These are phyloP conservation scores for Colletotrichum viniferum DNA, from an alignment of 2,329 filamentous ascomycete species.

Conservation along the genomic window DNA sequence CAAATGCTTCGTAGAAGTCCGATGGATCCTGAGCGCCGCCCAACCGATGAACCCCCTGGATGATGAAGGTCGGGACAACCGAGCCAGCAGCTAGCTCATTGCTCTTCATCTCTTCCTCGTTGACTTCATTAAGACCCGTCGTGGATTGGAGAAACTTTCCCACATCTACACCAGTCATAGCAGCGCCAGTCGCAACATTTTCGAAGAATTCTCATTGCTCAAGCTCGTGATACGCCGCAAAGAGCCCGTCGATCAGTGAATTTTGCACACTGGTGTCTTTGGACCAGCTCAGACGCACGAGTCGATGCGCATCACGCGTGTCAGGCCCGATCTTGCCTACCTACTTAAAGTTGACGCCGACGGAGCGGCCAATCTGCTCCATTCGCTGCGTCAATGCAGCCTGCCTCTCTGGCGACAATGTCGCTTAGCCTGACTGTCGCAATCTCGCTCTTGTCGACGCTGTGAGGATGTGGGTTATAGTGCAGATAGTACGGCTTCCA, in stretches of 20 bases:
- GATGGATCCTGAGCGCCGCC: slow-evolving; percentile 17
- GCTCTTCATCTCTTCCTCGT: slow-evolving; percentile 17
- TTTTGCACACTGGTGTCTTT: slow-evolving; percentile 20
- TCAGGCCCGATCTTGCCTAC: slow-evolving; percentile 35
- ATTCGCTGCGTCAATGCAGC: slow-evolving; percentile 29
- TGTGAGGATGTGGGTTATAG: slow-evolving; percentile 25
- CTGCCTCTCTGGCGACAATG: slow-evolving; percentile 30
- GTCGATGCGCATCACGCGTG: slow-evolving; percentile 37
- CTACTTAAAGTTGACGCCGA: slow-evolving; percentile 37
- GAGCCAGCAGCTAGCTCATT: not conserved
- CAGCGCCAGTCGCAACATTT: slow-evolving; percentile 12
- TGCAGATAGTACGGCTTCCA: slow-evolving; percentile 43
- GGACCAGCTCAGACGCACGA: slow-evolving; percentile 29
- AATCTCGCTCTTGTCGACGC: slow-evolving; percentile 26
- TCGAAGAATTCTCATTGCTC: slow-evolving; percentile 22
- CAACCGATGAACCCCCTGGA: slow-evolving; percentile 18
- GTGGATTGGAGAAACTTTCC: slow-evolving; percentile 14
- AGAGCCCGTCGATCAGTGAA: slow-evolving; percentile 29
- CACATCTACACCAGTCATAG: slow-evolving; percentile 22
- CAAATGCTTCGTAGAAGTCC: slow-evolving; percentile 25
- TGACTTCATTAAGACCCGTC: not conserved
- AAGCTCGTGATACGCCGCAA: slow-evolving; percentile 32
- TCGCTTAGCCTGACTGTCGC: slow-evolving; percentile 26
- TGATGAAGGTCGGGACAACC: slow-evolving; percentile 23
- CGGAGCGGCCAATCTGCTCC: slow-evolving; percentile 30